Conservation (phyloP, 305 asterid genomes). For the Fraxinus greggii region DNA sequence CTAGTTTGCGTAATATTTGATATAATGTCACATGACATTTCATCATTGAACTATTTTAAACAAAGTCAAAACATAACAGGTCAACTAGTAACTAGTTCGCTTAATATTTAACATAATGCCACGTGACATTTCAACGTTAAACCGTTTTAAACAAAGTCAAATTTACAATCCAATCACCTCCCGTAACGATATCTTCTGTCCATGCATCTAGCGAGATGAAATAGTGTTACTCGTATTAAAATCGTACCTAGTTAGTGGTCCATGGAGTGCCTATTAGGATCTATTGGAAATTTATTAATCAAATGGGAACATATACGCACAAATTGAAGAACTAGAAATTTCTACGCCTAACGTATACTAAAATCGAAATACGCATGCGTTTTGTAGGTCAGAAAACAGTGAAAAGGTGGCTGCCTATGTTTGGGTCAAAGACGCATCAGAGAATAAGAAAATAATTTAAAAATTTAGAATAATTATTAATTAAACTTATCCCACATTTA, state of each 20-base stretch:
- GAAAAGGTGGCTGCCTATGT: constrained; percentile 18
- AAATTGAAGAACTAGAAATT: constrained; percentile 22
- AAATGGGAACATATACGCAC: not conserved
- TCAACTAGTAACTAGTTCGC: not conserved
- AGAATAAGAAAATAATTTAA: not conserved
- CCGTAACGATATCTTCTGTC: no score
- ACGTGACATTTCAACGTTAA: no score
- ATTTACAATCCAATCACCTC: no score
- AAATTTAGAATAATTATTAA: constrained; percentile 13
- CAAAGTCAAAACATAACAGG: no score
- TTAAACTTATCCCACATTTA: constrained; percentile 2
- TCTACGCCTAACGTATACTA: constrained; percentile 36
- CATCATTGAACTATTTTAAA: no score
- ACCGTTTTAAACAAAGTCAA: no score
- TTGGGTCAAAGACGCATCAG: constrained; percentile 72
- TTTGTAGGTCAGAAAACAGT: constrained; percentile 30
- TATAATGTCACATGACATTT: no score
- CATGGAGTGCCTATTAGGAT: not conserved
- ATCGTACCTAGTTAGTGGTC: not conserved
- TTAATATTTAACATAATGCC: no score
- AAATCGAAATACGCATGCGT: constrained; percentile 31
- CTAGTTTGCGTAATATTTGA: no score
- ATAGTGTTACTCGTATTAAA: not conserved
- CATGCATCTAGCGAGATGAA: no score
- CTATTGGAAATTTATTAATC: not conserved